Percentiles rank a stretch among this genome's conserved stretches.
These are phyloP conservation scores for Physcia stellaris DNA, from an alignment of 495 filamentous ascomycete species.

Conservation along the genomic window DNA sequence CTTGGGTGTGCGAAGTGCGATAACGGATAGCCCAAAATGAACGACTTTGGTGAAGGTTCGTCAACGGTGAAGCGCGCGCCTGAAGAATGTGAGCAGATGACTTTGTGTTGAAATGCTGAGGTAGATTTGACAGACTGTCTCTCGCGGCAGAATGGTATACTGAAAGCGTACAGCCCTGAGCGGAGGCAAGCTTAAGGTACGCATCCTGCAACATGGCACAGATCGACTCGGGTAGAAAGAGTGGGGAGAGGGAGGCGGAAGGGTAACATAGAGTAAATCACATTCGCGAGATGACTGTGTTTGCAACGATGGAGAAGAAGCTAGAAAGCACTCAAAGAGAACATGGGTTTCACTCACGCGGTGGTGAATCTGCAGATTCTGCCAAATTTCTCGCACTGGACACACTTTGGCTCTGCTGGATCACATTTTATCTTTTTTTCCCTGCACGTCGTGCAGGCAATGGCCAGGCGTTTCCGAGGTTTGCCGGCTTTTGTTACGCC, in stretches of 20 bases:
- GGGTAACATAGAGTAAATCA: too few species aligned
- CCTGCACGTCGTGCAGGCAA: slow-evolving; percentile 79
- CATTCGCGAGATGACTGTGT: too few species aligned
- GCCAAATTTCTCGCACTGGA: slow-evolving; percentile 83
- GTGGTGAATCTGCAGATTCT: slow-evolving; percentile 74
- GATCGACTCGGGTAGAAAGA: neutral
- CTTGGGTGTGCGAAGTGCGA: too few species aligned
- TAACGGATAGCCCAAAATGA: too few species aligned
- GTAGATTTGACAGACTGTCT: slow-evolving; percentile 7
- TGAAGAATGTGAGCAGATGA: slow-evolving; percentile 15
- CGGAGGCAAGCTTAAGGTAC: neutral
- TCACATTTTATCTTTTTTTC: slow-evolving; percentile 98
- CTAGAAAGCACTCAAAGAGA: neutral
- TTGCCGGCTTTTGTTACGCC: slow-evolving; percentile 87
- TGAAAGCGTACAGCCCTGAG: neutral
- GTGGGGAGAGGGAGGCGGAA: too few species aligned
- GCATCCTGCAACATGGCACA: neutral
- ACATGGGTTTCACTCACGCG: slow-evolving; percentile 46
- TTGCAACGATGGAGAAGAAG: neutral
- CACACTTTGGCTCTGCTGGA: slow-evolving; percentile 69
- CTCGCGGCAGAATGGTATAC: slow-evolving; percentile 4
- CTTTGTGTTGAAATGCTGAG: slow-evolving; percentile 7
- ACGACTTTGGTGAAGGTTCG: slow-evolving; percentile 8
- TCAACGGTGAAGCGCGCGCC: slow-evolving; percentile 11
- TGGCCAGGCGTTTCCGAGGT: slow-evolving; percentile 74